phyloP scores from a whole-genome alignment of 106 monocot species.

The Acanthochlamys bracteata region DNA sequence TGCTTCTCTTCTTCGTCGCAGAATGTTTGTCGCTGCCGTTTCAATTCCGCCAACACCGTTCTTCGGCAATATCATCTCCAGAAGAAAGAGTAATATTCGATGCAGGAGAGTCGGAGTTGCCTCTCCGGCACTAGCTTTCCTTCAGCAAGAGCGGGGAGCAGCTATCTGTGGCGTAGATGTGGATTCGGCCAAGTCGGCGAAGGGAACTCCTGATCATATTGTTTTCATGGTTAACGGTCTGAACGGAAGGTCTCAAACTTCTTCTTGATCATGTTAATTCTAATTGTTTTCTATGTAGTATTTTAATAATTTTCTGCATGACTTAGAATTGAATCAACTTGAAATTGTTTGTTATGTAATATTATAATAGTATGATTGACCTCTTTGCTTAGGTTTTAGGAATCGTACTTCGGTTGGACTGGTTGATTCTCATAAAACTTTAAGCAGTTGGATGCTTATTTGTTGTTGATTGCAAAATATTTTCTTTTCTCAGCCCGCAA shows the following conservation, averaged over 20 bases:
- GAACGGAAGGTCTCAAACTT: constrained; percentile 39
- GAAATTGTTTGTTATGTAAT: not conserved
- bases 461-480: not conserved
- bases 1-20: too few relatives aligned
- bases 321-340: too few relatives aligned
- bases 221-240: constrained; percentile 67
- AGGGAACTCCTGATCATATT: constrained; percentile 44
- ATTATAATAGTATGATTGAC: not conserved
- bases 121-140: too few relatives aligned
- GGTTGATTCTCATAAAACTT: not conserved
- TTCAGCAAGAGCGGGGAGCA: too few relatives aligned
- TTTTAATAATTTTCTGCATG: not conserved
- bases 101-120: too few relatives aligned
- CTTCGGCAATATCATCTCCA: too few relatives aligned
- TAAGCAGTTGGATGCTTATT: not conserved
- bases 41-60: too few relatives aligned
- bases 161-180: too few relatives aligned
- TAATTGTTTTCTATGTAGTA: not conserved
- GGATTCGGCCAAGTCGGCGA: not conserved
- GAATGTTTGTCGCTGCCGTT: too few relatives aligned
- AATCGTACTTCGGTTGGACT: too few relatives aligned
- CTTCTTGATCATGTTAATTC: not conserved
- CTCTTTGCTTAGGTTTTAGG: not conserved
- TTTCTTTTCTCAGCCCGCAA: constrained; percentile 31
- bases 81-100: too few relatives aligned